phyloP scores from a whole-genome alignment of 495 filamentous ascomycete species.

The Neurospora sp. region DNA sequence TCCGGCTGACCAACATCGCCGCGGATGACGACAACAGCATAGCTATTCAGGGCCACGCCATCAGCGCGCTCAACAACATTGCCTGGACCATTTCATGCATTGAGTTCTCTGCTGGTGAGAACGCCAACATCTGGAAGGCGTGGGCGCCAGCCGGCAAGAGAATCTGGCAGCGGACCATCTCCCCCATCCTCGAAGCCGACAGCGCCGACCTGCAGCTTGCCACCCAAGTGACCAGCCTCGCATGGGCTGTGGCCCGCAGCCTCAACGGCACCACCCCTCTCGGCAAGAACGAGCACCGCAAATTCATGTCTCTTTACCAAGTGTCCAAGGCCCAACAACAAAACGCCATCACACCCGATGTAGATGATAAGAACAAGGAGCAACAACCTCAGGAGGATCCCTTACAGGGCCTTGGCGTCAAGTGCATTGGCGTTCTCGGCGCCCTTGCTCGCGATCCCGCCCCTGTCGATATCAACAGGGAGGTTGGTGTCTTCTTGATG shows the following conservation, averaged over 20 bases:
- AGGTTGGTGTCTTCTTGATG: constrained; percentile 50
- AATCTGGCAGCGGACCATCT: constrained; percentile 43
- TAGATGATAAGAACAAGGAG: constrained; percentile 8
- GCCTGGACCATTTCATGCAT: constrained; percentile 46
- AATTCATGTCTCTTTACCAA: constrained; percentile 51
- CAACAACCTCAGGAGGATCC: constrained; percentile 23
- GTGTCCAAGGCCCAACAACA: constrained; percentile 29
- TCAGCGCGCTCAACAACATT: constrained; percentile 50
- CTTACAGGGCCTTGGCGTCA: constrained; percentile 43
- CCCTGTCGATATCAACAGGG: constrained; percentile 35
- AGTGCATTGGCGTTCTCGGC: constrained; percentile 52
- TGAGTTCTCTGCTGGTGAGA: constrained; percentile 33
- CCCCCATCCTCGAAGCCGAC: constrained; percentile 42
- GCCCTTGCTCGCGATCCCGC: constrained; percentile 40
- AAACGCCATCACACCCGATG: constrained; percentile 8
- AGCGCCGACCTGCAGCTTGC: constrained; percentile 51
- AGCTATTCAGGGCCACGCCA: constrained; percentile 34
- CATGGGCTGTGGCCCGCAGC: constrained; percentile 49
- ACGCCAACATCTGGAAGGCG: constrained; percentile 27
- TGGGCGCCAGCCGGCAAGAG: constrained; percentile 41
- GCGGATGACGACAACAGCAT: constrained; percentile 14
- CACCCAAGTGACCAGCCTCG: constrained; percentile 45
- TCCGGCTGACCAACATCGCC: constrained; percentile 27
- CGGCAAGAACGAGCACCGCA: constrained; percentile 37
- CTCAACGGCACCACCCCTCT: constrained; percentile 38